Evolutionary conservation across 2,329 filamentous ascomycete species (phyloP), one percentile per base, ranked within the genome.

Genomic region (Plectosphaerella plurivora): DNA sequence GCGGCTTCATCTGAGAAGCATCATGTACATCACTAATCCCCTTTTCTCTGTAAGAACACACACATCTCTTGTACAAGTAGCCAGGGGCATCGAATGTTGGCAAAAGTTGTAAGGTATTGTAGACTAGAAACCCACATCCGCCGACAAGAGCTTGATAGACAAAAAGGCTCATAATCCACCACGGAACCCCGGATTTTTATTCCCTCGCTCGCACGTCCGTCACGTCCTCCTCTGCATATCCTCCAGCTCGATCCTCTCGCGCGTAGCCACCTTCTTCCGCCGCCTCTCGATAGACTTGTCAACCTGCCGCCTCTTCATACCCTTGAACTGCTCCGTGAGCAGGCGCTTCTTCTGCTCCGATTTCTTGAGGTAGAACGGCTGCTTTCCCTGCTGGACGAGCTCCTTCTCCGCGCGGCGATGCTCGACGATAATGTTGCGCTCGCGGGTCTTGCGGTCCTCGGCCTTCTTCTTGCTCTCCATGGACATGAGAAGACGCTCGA

Each of bases 351-450:
- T 96, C 76, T 94, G 83, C 73, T 97, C 93, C 64, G 86, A 84
- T 74, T 86, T 87, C 82, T 99, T 99, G 62, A 97, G 75, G 71
- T 90, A 97, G 73, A 91, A 99, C 0, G 94, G 93, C 66, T 81
- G 84, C 83, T 97, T 97, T 55, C 94, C 94, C 73, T 95, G 83
- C 62, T 84, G 84, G 49, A 97, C 85, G 55, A 89, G 73, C 67
- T 92, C 88, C 73, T 90, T 91, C 77, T 99, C 94, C 68, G 85
- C 79, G 72, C 82, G 82, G 64, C 88, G 83, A 73, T 97, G 92
- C 68, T 88, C 84, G 45, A 83, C 77, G 51, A 93, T 63, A 42
- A 97, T 73, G 53, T 83, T 80, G 60, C 82, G 77, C 68, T 88
- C 83, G 55, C 85, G 81, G 56, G 90, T 87, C 72, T 86, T 88